Conservation (phyloP, 805 yeast species). For the Candida mattraensis region DNA sequence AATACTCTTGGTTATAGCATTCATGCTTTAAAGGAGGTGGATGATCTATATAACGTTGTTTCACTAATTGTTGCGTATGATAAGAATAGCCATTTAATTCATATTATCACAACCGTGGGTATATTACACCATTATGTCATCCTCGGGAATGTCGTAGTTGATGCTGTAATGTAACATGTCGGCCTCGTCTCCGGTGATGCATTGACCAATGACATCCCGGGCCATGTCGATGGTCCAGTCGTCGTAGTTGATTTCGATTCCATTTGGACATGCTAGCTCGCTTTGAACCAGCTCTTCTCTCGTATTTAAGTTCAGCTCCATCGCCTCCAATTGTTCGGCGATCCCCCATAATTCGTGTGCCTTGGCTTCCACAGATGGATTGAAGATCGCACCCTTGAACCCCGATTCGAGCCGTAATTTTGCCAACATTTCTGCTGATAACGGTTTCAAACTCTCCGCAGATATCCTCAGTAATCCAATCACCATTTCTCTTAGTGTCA, state of each 20-base stretch:
- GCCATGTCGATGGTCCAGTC: constrained; percentile 66
- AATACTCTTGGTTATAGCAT: constrained; percentile 7
- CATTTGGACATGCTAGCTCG: constrained; percentile 44
- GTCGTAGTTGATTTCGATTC: constrained; percentile 61
- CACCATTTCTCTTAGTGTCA: constrained; percentile 32
- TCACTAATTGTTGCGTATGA: constrained; percentile 12
- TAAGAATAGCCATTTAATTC: constrained; percentile 11
- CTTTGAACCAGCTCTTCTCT: constrained; percentile 30
- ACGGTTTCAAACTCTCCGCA: constrained; percentile 30
- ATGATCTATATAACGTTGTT: constrained; percentile 17
- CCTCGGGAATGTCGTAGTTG: constrained; percentile 40
- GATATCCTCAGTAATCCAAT: constrained; percentile 32
- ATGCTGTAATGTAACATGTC: constrained; percentile 71
- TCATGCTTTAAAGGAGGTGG: constrained; percentile 8
- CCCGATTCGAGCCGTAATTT: constrained; percentile 20
- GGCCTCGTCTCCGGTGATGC: constrained; percentile 75
- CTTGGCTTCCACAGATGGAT: constrained; percentile 24
- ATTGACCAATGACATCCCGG: constrained; percentile 64
- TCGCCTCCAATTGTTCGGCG: constrained; percentile 16
- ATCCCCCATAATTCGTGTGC: constrained; percentile 37
- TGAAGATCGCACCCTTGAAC: constrained; percentile 25
- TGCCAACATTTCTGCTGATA: constrained; percentile 25
- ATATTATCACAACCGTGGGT: too few relatives aligned
- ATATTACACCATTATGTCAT: constrained; percentile 20
- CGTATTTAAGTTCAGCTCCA: constrained; percentile 26